Evolutionary conservation across 257 asterid species (phyloP).

Genomic region (Coffea eugenioides): DNA sequence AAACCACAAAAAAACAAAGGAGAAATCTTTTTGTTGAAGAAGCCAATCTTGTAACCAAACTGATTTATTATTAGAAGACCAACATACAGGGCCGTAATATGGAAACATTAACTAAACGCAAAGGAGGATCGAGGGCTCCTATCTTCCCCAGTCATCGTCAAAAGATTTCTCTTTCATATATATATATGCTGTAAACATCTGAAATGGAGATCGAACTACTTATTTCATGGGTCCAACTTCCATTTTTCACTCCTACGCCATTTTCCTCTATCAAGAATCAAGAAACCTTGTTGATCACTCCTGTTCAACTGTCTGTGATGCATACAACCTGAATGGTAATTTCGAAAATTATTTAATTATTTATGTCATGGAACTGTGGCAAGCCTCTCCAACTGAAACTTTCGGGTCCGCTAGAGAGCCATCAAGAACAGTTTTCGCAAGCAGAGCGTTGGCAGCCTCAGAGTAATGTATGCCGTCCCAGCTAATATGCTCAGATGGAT

Average conservation of each 20-base stretch:
- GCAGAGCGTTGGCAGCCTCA: constrained; percentile 34
- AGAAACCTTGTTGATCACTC: background rate
- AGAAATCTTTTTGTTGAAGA: too few species aligned
- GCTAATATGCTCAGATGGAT: constrained; percentile 30
- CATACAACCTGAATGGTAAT: background rate
- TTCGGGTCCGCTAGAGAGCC: constrained; percentile 24
- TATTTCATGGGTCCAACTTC: too few species aligned
- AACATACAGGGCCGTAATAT: background rate
- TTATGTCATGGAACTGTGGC: constrained; percentile 10
- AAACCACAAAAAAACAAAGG: too few species aligned
- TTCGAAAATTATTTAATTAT: background rate
- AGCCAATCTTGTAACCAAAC: too few species aligned
- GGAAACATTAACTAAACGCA: background rate
- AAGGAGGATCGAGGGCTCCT: background rate
- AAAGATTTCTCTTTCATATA: background rate
- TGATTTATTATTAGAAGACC: too few species aligned
- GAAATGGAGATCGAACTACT: background rate
- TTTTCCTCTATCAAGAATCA: background rate
- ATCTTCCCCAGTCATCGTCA: background rate
- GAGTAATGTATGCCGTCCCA: constrained; percentile 58
- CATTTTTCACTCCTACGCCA: background rate
- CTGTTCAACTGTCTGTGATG: background rate
- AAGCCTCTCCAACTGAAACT: constrained; percentile 19
- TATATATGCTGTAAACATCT: background rate
- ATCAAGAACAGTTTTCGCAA: constrained; percentile 15